These are phyloP conservation scores for Myxozyma melibiosi DNA, from an alignment of 805 yeast genomes.

Conservation along the genomic window DNA sequence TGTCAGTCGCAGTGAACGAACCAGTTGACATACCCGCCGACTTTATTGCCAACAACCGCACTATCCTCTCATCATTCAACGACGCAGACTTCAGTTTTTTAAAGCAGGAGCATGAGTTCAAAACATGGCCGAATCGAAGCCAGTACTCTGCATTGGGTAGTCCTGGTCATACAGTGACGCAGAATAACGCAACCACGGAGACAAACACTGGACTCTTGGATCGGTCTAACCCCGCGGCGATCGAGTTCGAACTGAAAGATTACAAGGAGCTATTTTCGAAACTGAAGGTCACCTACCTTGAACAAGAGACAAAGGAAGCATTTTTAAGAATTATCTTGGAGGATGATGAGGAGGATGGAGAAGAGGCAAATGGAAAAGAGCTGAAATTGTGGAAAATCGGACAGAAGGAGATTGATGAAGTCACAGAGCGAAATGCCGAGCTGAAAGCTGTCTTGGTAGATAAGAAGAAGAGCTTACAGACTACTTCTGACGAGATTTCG, in stretches of 20 bases:
- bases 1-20: background rate
- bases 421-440: conserved; percentile 4
- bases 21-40: background rate
- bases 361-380: conserved; percentile 40
- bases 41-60: background rate
- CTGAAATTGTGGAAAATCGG: conserved; percentile 35
- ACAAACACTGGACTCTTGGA: conserved; percentile 1
- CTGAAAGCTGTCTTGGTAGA: conserved; percentile 24
- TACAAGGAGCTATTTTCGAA: conserved; percentile 51
- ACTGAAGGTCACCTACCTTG: conserved; percentile 65
- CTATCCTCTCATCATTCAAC: background rate
- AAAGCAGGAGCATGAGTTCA: conserved; percentile 18
- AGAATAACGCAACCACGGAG: background rate
- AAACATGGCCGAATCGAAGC: conserved; percentile 17
- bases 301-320: conserved; percentile 71
- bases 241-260: conserved; percentile 36
- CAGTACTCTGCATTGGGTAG: conserved; percentile 10
- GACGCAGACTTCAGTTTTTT: conserved; percentile 3
- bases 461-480: conserved; percentile 36
- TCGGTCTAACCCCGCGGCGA: conserved; percentile 37
- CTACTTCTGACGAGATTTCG: conserved; percentile 31
- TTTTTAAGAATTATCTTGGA: conserved; percentile 57
- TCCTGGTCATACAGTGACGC: background rate
- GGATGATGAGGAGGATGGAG: conserved; percentile 44
- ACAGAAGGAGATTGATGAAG: conserved; percentile 18